Conservation (phyloP, 305 asterid genomes). For the Fraxinus latifolia region DNA sequence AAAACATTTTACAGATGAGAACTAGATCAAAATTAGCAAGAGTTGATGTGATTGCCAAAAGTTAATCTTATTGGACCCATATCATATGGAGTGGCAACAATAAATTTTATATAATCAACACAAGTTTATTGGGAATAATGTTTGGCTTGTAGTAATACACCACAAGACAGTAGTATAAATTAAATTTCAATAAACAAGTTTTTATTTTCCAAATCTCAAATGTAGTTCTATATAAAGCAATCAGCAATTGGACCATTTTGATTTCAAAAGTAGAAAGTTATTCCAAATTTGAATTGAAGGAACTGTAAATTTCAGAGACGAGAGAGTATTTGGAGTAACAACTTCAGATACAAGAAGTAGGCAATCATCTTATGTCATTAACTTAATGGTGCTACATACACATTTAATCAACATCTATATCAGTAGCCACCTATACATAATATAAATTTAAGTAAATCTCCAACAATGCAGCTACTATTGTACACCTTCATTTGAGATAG, state of each 20-base stretch:
- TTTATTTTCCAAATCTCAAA: not conserved
- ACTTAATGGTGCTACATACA: not conserved
- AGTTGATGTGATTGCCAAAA: not conserved
- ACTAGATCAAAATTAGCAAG: not conserved
- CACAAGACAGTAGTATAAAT: not conserved
- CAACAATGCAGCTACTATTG: not conserved
- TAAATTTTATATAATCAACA: not conserved
- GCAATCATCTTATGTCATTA: not conserved
- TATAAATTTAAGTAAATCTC: not conserved
- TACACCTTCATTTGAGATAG: not conserved
- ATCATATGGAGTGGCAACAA: not conserved
- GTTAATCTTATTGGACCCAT: not conserved
- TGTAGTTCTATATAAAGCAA: not conserved
- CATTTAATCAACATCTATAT: not conserved
- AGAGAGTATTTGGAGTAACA: not conserved
- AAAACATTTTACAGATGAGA: not conserved
- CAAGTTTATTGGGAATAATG: not conserved
- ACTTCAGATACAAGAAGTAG: not conserved
- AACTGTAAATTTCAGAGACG: not conserved
- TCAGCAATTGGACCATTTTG: not conserved
- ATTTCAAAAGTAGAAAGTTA: not conserved
- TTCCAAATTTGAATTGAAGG: not conserved
- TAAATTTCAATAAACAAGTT: not conserved
- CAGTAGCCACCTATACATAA: not conserved
- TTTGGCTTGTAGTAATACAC: not conserved